Evolutionary conservation across 345 rosid species (phyloP), one percentile per base, ranked within the genome.

Genomic region (Cardiospermum halicacabum): DNA sequence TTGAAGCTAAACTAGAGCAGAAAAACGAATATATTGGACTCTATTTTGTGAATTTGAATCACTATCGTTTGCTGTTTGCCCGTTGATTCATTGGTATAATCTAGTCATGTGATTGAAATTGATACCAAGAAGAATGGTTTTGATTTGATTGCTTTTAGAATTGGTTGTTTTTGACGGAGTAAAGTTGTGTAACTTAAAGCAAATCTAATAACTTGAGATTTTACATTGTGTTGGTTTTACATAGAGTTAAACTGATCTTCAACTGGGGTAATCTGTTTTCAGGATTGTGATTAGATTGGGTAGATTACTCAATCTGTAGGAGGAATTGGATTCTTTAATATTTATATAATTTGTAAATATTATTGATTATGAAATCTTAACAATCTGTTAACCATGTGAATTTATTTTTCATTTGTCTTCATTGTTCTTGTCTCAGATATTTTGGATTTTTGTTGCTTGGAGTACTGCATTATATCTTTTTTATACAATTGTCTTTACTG

Each of bases 401-500:
- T 49, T 55, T 22, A 32, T 45, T 43, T 30, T 21, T 50, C 66
- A 34, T 65, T 65, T 71, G 65, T 56, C 51, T 56, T 24, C 47
- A 25, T 31, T 36, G 37, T 65, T 56, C 45, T 21, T 1, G 40
- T 60, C 62, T 58, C n/a, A 50, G 55, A 69, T 24, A 21, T 57
- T 19, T 58, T 25, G 53, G 36, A 15, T 21, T 28, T 27, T 34
- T 45, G 48, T 45, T 26, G 11, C 22, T 58, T 32, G 31, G 48
- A 54, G 34, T 47, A 47, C 42, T 59, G 25, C 53, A 16, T 77
- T 65, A 62, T 75, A 50, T 57, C 59, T 68, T 64, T 66, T 65
- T 56, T 60, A 53, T 31, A 7, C 11, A n/a, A 28, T 69, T 16
- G 25, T 24, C 63, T 32, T 11, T 62, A 26, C 28, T 36, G 24